These are phyloP conservation scores for Aspergillus persii DNA, from an alignment of 2,329 filamentous ascomycete species.

Conservation along the genomic window DNA sequence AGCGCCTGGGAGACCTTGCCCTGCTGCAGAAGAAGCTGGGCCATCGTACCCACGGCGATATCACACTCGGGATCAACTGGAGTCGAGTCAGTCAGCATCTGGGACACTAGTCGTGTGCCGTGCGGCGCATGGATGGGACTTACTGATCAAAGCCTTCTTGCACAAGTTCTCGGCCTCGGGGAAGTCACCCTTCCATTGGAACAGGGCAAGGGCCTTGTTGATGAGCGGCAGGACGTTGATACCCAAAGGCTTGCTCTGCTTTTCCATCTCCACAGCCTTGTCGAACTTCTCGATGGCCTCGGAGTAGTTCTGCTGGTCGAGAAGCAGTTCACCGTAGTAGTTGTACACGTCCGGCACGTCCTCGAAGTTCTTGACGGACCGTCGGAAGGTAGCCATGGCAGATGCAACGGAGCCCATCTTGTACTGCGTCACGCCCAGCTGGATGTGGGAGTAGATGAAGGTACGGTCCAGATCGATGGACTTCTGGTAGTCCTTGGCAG, in stretches of 20 bases:
- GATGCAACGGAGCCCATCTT: slow-evolving; percentile 99
- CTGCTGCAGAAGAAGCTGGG: slow-evolving; percentile 93
- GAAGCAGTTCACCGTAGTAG: slow-evolving; percentile 95
- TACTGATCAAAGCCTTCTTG: slow-evolving; percentile 95
- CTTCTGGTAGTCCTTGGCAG: slow-evolving; percentile 98
- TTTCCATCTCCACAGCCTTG: slow-evolving; percentile 98
- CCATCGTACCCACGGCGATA: slow-evolving; percentile 98
- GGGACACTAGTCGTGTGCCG: neutral
- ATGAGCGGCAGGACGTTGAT: slow-evolving; percentile 98
- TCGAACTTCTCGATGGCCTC: slow-evolving; percentile 99
- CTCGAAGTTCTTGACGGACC: slow-evolving; percentile 97
- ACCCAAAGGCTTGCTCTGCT: slow-evolving; percentile 84
- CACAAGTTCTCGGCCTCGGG: slow-evolving; percentile 91
- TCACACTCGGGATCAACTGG: slow-evolving; percentile 96
- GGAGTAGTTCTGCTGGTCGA: slow-evolving; percentile 93
- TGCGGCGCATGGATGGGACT: slow-evolving; percentile 39
- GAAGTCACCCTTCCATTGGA: slow-evolving; percentile 99
- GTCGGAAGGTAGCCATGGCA: slow-evolving; percentile 96
- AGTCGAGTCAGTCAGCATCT: slow-evolving; percentile 12
- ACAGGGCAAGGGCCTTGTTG: slow-evolving; percentile 95
- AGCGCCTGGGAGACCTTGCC: slow-evolving; percentile 94
- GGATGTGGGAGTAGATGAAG: slow-evolving; percentile 99
- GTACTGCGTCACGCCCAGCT: slow-evolving; percentile 98
- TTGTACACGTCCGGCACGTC: slow-evolving; percentile 98
- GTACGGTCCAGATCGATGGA: slow-evolving; percentile 93